Percentiles rank a stretch among this genome's conserved stretches.
Evolutionary conservation across 805 yeast species (phyloP).

Genomic region (Saccharomycopsis capsularis): DNA sequence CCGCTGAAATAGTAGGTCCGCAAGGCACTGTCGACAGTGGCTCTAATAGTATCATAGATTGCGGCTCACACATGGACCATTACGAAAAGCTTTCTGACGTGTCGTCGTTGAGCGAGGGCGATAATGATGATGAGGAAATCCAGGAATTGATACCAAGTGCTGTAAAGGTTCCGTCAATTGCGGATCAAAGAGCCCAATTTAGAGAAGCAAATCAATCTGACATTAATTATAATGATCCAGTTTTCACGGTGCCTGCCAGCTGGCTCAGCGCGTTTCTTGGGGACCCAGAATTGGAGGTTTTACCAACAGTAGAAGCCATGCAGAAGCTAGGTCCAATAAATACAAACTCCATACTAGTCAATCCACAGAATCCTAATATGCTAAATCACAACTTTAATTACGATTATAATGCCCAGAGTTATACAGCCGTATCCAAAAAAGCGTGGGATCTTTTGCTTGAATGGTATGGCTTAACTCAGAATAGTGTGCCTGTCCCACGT

Average conservation of each 20-base stretch:
- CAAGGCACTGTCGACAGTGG: neutral
- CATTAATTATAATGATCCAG: neutral
- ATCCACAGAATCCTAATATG: constrained; percentile 7
- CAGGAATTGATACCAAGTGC: too few relatives aligned
- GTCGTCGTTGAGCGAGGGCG: too few relatives aligned
- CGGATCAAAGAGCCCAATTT: neutral
- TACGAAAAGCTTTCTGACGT: neutral
- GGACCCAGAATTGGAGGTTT: neutral
- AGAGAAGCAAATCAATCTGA: neutral
- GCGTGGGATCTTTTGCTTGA: constrained; percentile 1
- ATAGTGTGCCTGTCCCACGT: constrained; percentile 8
- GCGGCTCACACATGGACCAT: neutral
- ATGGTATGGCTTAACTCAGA: constrained; percentile 13
- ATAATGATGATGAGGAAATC: too few relatives aligned
- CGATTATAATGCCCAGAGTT: constrained; percentile 7
- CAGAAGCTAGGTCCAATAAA: constrained; percentile 10
- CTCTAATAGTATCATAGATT: neutral
- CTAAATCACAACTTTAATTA: constrained; percentile 9
- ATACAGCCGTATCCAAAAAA: neutral
- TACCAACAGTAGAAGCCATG: neutral
- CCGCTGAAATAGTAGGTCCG: neutral
- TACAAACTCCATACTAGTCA: constrained; percentile 7
- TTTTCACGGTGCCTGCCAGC: constrained; percentile 6
- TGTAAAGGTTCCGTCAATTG: too few relatives aligned
- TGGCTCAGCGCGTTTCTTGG: constrained; percentile 6